Conservation (phyloP, 768 basidiomycete species). For the Lactarius trivialis region DNA sequence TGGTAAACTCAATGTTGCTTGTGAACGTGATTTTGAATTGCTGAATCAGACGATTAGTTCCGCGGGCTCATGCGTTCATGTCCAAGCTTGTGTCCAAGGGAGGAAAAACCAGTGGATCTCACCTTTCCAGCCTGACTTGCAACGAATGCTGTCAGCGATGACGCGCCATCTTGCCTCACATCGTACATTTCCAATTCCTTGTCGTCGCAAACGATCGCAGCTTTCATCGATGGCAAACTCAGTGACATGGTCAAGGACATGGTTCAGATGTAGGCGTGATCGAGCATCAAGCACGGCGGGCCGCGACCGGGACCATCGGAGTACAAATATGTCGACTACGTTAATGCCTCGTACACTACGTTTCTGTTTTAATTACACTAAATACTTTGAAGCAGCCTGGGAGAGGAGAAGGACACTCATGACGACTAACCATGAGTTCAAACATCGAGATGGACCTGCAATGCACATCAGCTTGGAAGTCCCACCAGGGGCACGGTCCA, state of each 20-base stretch:
- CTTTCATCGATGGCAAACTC: not conserved
- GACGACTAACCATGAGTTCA: not conserved
- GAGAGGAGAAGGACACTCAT: not conserved
- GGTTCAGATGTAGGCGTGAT: not conserved
- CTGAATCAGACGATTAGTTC: not conserved
- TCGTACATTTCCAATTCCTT: not conserved
- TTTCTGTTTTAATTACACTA: too few relatives aligned
- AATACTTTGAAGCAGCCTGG: not conserved
- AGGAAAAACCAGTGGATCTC: not conserved
- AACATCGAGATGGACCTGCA: too few relatives aligned
- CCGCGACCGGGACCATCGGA: too few relatives aligned
- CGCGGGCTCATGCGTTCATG: not conserved
- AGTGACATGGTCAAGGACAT: conserved; percentile 13
- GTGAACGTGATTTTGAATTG: not conserved
- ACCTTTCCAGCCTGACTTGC: conserved; percentile 16
- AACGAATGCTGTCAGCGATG: not conserved
- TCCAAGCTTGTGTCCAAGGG: not conserved
- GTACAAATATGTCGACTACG: too few relatives aligned
- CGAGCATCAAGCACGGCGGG: too few relatives aligned
- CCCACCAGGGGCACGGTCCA: not conserved
- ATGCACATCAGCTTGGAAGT: not conserved
- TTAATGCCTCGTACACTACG: too few relatives aligned
- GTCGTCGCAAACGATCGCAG: conserved; percentile 1
- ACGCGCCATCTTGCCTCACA: not conserved
- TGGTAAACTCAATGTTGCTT: not conserved